Evolutionary conservation across 1,284 basidiomycete genomes (phyloP).

Genomic region (Ganoderma multipileum): DNA sequence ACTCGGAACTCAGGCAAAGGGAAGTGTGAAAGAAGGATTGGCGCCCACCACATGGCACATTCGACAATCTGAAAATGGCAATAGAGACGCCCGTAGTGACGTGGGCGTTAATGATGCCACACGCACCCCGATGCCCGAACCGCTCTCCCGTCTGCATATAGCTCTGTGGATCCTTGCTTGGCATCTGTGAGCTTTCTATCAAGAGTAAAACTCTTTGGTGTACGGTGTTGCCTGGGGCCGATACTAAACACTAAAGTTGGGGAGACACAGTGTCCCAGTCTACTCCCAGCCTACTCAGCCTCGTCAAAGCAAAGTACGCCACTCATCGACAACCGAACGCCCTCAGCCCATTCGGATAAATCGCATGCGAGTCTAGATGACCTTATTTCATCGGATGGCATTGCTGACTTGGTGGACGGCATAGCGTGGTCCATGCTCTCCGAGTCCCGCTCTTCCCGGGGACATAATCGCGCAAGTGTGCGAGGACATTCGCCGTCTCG

Average conservation of each 20-base stretch:
- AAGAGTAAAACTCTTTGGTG: no score
- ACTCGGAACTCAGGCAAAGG: no score
- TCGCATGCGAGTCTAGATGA: background rate
- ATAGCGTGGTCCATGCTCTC: background rate
- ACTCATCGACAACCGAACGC: background rate
- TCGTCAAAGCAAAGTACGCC: background rate
- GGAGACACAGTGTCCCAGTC: no score
- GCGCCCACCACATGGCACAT: no score
- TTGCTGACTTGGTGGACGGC: background rate
- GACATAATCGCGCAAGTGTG: background rate
- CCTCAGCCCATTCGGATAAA: background rate
- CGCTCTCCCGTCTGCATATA: background rate
- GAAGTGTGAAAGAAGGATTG: no score
- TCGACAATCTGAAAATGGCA: background rate
- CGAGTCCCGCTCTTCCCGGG: background rate
- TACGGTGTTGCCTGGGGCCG: no score
- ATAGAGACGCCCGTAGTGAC: background rate
- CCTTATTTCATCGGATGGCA: background rate
- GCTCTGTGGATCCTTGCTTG: no score
- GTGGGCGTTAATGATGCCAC: background rate
- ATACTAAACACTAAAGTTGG: no score
- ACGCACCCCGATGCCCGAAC: no score
- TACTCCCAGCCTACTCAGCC: no score
- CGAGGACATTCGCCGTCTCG: background rate
- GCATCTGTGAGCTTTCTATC: no score